These are phyloP conservation scores for Ananas comosus DNA, from an alignment of 176 grass and related monocot genomes.

Conservation along the genomic window DNA sequence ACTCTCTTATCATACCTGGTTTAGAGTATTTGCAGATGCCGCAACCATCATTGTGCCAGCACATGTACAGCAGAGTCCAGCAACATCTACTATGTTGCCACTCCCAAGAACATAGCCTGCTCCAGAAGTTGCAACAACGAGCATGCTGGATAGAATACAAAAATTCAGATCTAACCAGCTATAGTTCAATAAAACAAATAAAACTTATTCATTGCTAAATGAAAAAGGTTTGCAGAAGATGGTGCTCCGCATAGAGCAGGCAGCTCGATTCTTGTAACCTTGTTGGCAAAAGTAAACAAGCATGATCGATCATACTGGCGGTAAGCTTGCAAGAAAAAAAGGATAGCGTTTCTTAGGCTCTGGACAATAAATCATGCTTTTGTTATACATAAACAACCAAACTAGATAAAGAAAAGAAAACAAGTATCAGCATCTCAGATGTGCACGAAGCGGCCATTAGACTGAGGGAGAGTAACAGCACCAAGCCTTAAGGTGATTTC, in stretches of 20 bases:
- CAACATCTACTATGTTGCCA: conserved; percentile 55
- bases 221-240: neutral
- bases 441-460: no score
- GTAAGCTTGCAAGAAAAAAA: no score
- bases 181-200: neutral
- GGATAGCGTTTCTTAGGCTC: no score
- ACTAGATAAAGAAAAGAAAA: neutral
- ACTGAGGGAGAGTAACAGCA: no score
- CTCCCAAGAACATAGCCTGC: conserved; percentile 93
- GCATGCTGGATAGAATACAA: conserved; percentile 40
- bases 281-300: neutral
- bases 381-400: no score
- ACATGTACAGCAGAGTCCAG: conserved; percentile 82
- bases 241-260: neutral
- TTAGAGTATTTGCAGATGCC: conserved; percentile 89
- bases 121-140: conserved; percentile 96
- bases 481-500: no score
- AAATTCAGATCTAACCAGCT: neutral
- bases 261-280: no score
- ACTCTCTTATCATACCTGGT: conserved; percentile 43
- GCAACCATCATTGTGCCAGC: conserved; percentile 99
- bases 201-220: neutral
- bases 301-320: no score
- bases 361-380: no score
- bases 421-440: neutral